Conservation (phyloP, 441 rosid species). For the Macaranga tanarius region DNA sequence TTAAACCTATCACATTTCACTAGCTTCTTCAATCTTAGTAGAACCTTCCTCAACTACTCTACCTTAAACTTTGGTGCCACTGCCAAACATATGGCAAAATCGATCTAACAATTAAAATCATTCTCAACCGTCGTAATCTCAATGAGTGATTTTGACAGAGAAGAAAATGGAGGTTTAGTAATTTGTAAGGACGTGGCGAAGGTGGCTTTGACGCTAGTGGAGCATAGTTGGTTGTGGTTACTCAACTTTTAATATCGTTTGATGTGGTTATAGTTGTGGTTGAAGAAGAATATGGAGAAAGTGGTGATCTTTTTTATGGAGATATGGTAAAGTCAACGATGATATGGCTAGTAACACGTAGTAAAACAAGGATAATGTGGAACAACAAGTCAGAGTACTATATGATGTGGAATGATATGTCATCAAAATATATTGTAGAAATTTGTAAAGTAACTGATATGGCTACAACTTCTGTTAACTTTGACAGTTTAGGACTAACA, state of each 20-base stretch:
- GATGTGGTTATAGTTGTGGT: conserved; percentile 37
- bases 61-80: conserved; percentile 76
- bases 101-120: conserved; percentile 69
- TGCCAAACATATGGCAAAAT: conserved; percentile 79
- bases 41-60: conserved; percentile 59
- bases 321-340: no score
- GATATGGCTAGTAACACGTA: no score
- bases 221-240: conserved; percentile 72
- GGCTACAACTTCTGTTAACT: no score
- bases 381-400: no score
- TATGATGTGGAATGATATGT: no score
- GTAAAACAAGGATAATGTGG: no score
- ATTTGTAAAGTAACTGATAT: no score
- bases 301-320: conserved; percentile 35
- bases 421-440: no score
- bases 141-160: conserved; percentile 59
- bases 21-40: conserved; percentile 73
- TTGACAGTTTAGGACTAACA: no score
- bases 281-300: conserved; percentile 30
- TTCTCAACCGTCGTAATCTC: conserved; percentile 72
- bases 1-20: conserved; percentile 66
- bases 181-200: conserved; percentile 63
- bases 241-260: conserved; percentile 65
- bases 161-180: conserved; percentile 61
- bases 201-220: conserved; percentile 73